Conservation (phyloP, 176 grass and related monocot genomes). For the Phoenix dactylifera region DNA sequence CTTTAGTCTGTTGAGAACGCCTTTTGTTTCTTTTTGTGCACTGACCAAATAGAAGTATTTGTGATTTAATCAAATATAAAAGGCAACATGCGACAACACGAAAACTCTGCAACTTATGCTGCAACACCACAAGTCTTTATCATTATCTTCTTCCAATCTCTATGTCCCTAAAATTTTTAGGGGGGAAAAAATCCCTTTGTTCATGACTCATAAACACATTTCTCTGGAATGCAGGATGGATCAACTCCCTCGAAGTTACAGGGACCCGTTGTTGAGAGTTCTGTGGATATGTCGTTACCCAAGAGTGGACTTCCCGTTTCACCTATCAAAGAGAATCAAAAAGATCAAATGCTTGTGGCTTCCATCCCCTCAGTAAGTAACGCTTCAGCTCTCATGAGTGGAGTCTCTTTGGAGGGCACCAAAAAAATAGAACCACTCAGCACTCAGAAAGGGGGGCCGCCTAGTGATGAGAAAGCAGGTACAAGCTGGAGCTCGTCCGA, state of each 20-base stretch:
- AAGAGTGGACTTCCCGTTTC: conserved; percentile 20
- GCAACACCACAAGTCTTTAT: no score
- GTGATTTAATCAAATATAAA: no score
- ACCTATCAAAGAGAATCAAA: conserved; percentile 15
- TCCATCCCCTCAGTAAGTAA: conserved; percentile 11
- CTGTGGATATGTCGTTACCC: conserved; percentile 15
- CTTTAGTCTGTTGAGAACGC: no score
- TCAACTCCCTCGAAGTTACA: conserved; percentile 33
- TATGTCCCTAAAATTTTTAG: neutral
- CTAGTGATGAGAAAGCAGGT: conserved; percentile 24
- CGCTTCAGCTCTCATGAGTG: conserved; percentile 5
- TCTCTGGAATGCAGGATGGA: conserved; percentile 42
- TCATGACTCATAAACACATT: neutral
- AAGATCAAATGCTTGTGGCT: conserved; percentile 27
- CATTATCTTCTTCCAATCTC: neutral
- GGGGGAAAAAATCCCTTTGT: conserved; percentile 8
- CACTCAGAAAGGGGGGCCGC: conserved; percentile 11
- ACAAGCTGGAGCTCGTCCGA: conserved; percentile 39
- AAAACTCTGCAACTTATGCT: no score
- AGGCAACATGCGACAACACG: no score
- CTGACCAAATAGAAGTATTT: no score
- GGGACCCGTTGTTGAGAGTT: conserved; percentile 24
- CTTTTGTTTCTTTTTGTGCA: no score
- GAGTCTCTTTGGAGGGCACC: conserved; percentile 8
- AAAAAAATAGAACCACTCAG: conserved; percentile 6